These are phyloP conservation scores for Hypoxylon sp. DNA, from an alignment of 2,329 filamentous ascomycete genomes.

Conservation along the genomic window DNA sequence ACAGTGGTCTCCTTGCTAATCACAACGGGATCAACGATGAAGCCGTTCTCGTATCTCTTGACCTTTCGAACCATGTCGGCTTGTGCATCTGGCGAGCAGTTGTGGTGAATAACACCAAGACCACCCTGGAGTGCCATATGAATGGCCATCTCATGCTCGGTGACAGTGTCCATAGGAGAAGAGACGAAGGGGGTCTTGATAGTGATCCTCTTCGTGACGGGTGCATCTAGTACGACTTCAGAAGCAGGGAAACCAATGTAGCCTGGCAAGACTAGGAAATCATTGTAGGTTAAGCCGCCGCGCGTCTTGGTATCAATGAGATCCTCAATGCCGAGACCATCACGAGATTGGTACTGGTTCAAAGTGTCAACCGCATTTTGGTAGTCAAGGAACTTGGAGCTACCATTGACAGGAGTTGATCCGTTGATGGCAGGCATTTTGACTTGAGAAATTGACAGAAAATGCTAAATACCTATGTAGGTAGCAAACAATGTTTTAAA, in stretches of 20 bases:
- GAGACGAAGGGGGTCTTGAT: constrained; percentile 97
- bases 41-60: constrained; percentile 99
- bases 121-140: constrained; percentile 92
- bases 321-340: constrained; percentile 87
- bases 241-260: constrained; percentile 98
- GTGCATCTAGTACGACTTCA: constrained; percentile 86
- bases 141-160: constrained; percentile 99
- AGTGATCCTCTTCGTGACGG: constrained; percentile 92
- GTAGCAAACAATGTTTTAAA: constrained; percentile 34
- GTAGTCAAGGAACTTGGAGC: constrained; percentile 73
- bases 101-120: constrained; percentile 97
- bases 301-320: constrained; percentile 91
- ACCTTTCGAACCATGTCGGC: constrained; percentile 99
- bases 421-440: constrained; percentile 79
- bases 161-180: constrained; percentile 99
- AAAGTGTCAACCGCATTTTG: constrained; percentile 81
- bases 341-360: constrained; percentile 78
- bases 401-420: constrained; percentile 60
- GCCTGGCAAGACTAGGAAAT: constrained; percentile 95
- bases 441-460: constrained; percentile 46
- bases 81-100: constrained; percentile 96
- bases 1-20: constrained; percentile 88
- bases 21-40: constrained; percentile 95
- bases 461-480: constrained; percentile 39
- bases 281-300: constrained; percentile 97